A percentile compares a stretch with the other conserved stretches of the same genome.
These are phyloP conservation scores for Penicillium malachiteum DNA, from an alignment of 495 filamentous ascomycete genomes.

Conservation along the genomic window DNA sequence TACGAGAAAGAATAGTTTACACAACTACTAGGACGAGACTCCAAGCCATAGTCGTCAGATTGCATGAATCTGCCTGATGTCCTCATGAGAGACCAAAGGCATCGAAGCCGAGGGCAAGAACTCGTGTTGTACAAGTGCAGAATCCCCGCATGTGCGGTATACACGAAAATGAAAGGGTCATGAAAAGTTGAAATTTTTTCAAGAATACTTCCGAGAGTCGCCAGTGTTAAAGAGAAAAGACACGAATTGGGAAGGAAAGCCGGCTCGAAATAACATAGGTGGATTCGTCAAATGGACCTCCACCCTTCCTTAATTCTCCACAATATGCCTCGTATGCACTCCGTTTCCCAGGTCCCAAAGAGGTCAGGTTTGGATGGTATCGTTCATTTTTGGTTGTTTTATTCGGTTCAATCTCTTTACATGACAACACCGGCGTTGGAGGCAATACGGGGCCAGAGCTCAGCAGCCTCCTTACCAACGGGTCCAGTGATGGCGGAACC, in stretches of 20 bases:
- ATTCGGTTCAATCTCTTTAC: conserved; percentile 60
- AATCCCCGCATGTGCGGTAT: neutral
- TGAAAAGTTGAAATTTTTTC: conserved; percentile 25
- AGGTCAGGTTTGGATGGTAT: conserved; percentile 41
- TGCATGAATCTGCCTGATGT: conserved; percentile 5
- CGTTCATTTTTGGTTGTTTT: conserved; percentile 39
- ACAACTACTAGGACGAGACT: neutral
- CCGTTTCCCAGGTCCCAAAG: conserved; percentile 30
- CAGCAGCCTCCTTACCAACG: conserved; percentile 99
- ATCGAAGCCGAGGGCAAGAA: conserved; percentile 1
- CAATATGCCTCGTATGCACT: conserved; percentile 33
- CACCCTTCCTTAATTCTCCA: conserved; percentile 25
- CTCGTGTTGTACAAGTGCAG: neutral
- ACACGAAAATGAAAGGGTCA: conserved; percentile 8
- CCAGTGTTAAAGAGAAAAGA: conserved; percentile 29
- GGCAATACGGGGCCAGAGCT: conserved; percentile 99
- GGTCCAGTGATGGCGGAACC: conserved; percentile 98
- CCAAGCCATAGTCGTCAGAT: conserved; percentile 10
- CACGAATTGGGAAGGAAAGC: conserved; percentile 29
- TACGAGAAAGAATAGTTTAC: too few species aligned
- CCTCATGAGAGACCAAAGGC: neutral
- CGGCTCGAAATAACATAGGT: conserved; percentile 32
- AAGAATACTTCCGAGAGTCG: conserved; percentile 28
- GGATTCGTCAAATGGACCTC: conserved; percentile 29
- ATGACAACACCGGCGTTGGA: conserved; percentile 99